These are phyloP conservation scores for Gentiana macrophylla DNA, from an alignment of 257 asterid genomes.

Conservation along the genomic window DNA sequence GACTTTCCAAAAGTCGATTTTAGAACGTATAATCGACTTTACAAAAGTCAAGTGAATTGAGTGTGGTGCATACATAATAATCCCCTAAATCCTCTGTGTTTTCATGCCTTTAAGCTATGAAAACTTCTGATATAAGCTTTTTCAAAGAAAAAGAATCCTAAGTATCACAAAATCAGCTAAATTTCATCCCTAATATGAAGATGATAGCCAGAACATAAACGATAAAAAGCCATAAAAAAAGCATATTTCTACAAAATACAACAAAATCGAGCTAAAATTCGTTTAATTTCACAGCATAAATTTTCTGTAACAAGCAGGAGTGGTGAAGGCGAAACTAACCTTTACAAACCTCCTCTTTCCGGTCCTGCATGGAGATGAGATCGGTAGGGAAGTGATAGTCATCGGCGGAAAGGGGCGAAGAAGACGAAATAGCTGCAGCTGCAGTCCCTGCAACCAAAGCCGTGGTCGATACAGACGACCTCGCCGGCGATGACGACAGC, in stretches of 20 bases:
- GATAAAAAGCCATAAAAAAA: not conserved
- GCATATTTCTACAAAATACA: not conserved
- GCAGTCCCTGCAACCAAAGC: slow-evolving; percentile 22
- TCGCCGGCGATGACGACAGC: slow-evolving; percentile 33
- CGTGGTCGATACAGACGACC: slow-evolving; percentile 28
- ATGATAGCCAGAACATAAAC: too few relatives aligned
- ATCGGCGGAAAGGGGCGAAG: slow-evolving; percentile 27
- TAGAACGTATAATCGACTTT: too few relatives aligned
- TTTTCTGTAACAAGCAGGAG: not conserved
- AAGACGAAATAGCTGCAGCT: slow-evolving; percentile 4
- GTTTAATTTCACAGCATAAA: too few relatives aligned
- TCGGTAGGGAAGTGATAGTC: slow-evolving; percentile 40
- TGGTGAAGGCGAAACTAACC: slow-evolving; percentile 23
- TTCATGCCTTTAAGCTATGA: too few relatives aligned
- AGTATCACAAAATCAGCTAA: too few relatives aligned
- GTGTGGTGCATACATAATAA: too few relatives aligned
- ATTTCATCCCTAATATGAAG: too few relatives aligned
- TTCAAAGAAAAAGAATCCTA: too few relatives aligned
- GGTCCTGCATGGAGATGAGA: slow-evolving; percentile 50
- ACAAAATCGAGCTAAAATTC: not conserved
- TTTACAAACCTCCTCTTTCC: slow-evolving; percentile 52
- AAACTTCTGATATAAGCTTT: too few relatives aligned
- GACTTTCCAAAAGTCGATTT: too few relatives aligned
- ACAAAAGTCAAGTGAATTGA: too few relatives aligned
- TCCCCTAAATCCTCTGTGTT: too few relatives aligned